Evolutionary conservation across 164 flowering plant genomes (phyloP).

Genomic region (Chimonanthus praecox): DNA sequence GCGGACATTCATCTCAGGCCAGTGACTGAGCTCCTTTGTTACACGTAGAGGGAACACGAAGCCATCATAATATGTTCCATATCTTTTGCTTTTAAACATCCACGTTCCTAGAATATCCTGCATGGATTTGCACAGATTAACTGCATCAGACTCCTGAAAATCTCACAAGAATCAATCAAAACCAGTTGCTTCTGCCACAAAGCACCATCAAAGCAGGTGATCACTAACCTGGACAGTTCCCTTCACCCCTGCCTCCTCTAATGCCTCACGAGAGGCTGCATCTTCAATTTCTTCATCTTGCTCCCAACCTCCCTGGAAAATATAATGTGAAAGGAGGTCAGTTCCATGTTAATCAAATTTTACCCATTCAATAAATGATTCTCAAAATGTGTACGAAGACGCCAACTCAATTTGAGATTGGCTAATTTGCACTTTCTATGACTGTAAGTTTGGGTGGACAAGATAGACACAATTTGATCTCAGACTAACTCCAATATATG

Average conservation of each 20-base stretch:
- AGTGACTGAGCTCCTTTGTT: constrained; percentile 56
- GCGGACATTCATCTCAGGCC: constrained; percentile 67
- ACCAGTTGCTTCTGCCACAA: neutral
- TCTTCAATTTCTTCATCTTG: constrained; percentile 50
- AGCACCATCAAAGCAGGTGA: neutral
- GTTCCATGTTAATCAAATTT: neutral
- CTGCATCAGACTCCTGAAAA: neutral
- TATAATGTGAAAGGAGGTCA: neutral
- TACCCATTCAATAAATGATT: neutral
- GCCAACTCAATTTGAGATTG: too few species aligned
- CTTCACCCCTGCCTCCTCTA: constrained; percentile 78
- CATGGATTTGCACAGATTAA: constrained; percentile 1
- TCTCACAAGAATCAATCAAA: neutral
- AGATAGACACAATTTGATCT: too few species aligned
- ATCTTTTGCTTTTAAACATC: constrained; percentile 68
- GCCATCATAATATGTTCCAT: constrained; percentile 54
- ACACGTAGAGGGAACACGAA: constrained; percentile 74
- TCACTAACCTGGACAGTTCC: constrained; percentile 47
- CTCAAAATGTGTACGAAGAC: too few species aligned
- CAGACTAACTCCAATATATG: too few species aligned
- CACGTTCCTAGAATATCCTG: constrained; percentile 62
- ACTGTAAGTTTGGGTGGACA: too few species aligned
- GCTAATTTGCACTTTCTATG: too few species aligned
- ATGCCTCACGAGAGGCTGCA: constrained; percentile 66
- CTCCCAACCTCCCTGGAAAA: constrained; percentile 85